Conservation (phyloP, 352 stramenopile species). For the Phytophthora rubi region DNA sequence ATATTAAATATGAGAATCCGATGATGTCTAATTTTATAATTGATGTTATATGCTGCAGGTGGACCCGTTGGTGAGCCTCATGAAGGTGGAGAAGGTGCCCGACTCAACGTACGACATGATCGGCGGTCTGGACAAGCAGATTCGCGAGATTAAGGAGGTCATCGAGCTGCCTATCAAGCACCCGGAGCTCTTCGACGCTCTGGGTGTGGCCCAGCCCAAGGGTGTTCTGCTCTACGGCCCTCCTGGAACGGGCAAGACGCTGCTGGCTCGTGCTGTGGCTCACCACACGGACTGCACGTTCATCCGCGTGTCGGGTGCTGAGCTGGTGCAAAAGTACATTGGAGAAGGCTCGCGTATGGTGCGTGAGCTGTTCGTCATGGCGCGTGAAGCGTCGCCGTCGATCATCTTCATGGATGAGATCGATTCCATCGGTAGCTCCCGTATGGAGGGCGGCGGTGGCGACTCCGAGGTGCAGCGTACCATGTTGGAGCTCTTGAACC, state of each 20-base stretch:
- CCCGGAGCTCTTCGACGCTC: slow-evolving; percentile 98
- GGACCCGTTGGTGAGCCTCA: slow-evolving; percentile 93
- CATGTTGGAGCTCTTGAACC: slow-evolving; percentile 99
- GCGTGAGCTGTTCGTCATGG: slow-evolving; percentile 99
- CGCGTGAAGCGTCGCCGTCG: slow-evolving; percentile 95
- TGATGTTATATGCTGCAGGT: slow-evolving; percentile 34
- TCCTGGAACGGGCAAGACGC: slow-evolving; percentile 98
- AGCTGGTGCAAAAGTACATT: slow-evolving; percentile 99
- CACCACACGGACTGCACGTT: slow-evolving; percentile 99
- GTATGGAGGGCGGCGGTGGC: slow-evolving; percentile 92
- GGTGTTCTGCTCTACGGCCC: slow-evolving; percentile 95
- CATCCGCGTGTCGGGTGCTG: slow-evolving; percentile 98
- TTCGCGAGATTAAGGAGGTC: slow-evolving; percentile 99
- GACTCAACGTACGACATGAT: slow-evolving; percentile 99
- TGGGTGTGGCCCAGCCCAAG: slow-evolving; percentile 99
- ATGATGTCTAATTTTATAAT: slow-evolving; percentile 19
- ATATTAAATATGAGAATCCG: slow-evolving; percentile 20
- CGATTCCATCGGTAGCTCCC: slow-evolving; percentile 97
- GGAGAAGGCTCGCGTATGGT: slow-evolving; percentile 99
- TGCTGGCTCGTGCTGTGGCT: slow-evolving; percentile 97
- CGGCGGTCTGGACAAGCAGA: slow-evolving; percentile 99
- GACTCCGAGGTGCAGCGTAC: slow-evolving; percentile 99
- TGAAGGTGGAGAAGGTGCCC: slow-evolving; percentile 99
- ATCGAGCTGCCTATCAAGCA: slow-evolving; percentile 99
- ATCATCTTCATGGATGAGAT: slow-evolving; percentile 99